These are phyloP conservation scores for Abrus pulchellus DNA, from an alignment of 306 rosid species.

Conservation along the genomic window DNA sequence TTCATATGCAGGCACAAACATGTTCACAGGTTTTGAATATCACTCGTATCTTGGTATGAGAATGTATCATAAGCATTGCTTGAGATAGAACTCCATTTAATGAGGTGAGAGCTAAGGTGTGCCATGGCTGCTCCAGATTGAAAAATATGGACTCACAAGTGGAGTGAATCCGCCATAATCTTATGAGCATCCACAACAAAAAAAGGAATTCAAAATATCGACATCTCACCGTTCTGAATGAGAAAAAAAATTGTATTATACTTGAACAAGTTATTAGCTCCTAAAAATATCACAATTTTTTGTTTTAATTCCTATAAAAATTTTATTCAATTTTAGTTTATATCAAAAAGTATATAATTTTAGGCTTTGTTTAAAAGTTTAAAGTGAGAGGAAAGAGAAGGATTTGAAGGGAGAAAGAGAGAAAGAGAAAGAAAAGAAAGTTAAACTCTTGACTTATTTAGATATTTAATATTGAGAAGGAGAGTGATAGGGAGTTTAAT, in stretches of 20 bases:
- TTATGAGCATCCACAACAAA: constrained; percentile 19
- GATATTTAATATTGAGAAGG: too few relatives aligned
- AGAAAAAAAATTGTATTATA: not conserved
- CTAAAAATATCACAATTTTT: too few relatives aligned
- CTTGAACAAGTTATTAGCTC: too few relatives aligned
- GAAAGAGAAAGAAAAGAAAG: too few relatives aligned
- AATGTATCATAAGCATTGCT: not conserved
- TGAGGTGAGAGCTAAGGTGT: not conserved
- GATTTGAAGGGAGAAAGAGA: too few relatives aligned
- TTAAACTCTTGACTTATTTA: too few relatives aligned
- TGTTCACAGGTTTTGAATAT: not conserved
- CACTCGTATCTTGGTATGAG: not conserved
- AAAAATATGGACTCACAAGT: not conserved
- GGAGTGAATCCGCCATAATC: constrained; percentile 42
- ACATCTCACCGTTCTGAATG: constrained; percentile 7
- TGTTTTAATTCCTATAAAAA: too few relatives aligned
- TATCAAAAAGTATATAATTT: too few relatives aligned
- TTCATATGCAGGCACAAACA: not conserved
- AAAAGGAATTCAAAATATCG: not conserved
- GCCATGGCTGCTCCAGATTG: not conserved
- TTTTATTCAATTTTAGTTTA: too few relatives aligned
- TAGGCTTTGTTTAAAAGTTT: too few relatives aligned
- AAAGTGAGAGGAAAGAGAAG: too few relatives aligned
- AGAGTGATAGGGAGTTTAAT: too few relatives aligned
- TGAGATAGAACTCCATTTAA: not conserved